Evolutionary conservation across 257 asterid species (phyloP), one percentile per base, ranked within the genome.

Genomic region (Rubia yunnanensis): DNA sequence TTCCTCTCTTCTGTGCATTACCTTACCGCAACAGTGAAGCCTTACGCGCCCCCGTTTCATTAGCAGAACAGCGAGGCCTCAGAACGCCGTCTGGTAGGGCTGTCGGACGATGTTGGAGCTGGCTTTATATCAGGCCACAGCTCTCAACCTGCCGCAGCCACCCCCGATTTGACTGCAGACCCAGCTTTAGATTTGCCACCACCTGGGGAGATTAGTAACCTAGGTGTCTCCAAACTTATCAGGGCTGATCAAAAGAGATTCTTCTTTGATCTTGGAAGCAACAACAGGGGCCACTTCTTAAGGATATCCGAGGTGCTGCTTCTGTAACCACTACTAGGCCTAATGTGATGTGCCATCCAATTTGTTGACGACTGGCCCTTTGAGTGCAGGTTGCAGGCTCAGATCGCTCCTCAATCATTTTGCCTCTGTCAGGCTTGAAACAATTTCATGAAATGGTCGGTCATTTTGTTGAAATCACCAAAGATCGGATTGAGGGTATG

Each of bases 91-190:
- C 84, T 84, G 73, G 89, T 82, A 68, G 97, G 94, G 80, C 95
- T 92, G 78, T 87, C 97, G 55, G 97, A 92, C 73, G 98, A 92
- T 71, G 97, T 92, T 24, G 98, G 98, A 67, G 98, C 96, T 60
- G 97, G 98, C 65, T 92, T 92, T 77, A 92, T 92, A 81, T 82
- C 96, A 67, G 86, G 96, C 64, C 92, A 92, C 72, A 81, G 88
- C 77, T 82, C 96, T 70, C 92, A 87, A 74, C 87, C 91, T 74
- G 78, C 80, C 59, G 73, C 88, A 32, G 68, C 79, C 63, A 69
- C 79, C 63, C 64, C 86, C 53, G 97, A 85, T 62, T 82, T 83
- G 85, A 82, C 52, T 73, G 82, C 71, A 61, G 92, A 86, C 46
- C 86, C 86, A 50, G 32, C 87, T 65, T 74, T 88, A 66, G 98